A percentile compares a stretch with the other conserved stretches of the same genome.
These are phyloP conservation scores for Begonia peltatifolia DNA, from an alignment of 306 rosid genomes.

Conservation along the genomic window DNA sequence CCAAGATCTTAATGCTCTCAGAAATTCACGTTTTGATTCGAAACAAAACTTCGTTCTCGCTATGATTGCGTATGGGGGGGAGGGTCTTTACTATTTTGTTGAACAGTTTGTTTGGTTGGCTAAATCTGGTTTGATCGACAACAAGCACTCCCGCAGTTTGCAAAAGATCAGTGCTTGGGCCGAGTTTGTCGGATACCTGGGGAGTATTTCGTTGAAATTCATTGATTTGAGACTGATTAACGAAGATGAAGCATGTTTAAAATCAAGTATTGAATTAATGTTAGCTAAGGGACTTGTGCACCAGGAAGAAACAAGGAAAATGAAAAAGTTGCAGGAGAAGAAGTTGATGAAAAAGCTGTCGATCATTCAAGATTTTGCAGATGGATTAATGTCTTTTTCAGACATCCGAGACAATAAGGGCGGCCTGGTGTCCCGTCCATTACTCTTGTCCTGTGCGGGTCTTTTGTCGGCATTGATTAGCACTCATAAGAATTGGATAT, in stretches of 20 bases:
- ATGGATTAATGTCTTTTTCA: slow-evolving; percentile 65
- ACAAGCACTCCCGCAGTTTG: slow-evolving; percentile 18
- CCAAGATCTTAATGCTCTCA: slow-evolving; percentile 65
- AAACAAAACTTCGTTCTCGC: slow-evolving; percentile 15
- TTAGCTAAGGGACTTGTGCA: slow-evolving; percentile 15
- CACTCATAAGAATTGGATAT: slow-evolving; percentile 79
- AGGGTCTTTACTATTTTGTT: slow-evolving; percentile 60
- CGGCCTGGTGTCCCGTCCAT: slow-evolving; percentile 38
- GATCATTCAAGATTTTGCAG: slow-evolving; percentile 76
- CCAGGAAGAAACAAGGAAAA: slow-evolving; percentile 24
- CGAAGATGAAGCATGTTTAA: slow-evolving; percentile 44
- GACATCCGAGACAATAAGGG: slow-evolving; percentile 62
- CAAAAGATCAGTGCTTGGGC: slow-evolving; percentile 46
- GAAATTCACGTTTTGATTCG: slow-evolving; percentile 27
- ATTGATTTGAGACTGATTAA: slow-evolving; percentile 32
- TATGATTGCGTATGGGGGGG: slow-evolving; percentile 61
- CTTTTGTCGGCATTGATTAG: slow-evolving; percentile 68
- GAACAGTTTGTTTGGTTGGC: slow-evolving; percentile 84
- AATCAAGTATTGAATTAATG: slow-evolving; percentile 32
- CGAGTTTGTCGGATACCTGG: slow-evolving; percentile 35
- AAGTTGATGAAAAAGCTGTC: slow-evolving; percentile 56
- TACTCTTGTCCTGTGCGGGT: slow-evolving; percentile 50
- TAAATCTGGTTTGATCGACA: slow-evolving; percentile 54
- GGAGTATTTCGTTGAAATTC: slow-evolving; percentile 41
- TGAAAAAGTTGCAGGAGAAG: slow-evolving; percentile 42